Evolutionary conservation across 2,329 filamentous ascomycete genomes (phyloP).

Genomic region (Verticillium nonalfalfae): DNA sequence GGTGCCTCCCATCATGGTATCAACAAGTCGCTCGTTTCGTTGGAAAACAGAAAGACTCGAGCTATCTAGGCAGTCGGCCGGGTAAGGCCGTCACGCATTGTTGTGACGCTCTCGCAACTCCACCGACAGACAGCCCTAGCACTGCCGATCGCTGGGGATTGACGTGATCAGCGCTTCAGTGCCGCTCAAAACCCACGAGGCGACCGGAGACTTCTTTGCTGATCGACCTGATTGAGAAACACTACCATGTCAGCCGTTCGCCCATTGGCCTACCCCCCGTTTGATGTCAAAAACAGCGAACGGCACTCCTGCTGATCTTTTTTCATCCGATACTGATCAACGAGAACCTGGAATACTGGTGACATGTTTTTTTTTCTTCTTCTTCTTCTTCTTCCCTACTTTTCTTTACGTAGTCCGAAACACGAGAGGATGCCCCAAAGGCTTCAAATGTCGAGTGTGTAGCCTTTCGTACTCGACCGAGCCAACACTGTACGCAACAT

Average conservation of each 20-base stretch:
- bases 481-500: too few species aligned
- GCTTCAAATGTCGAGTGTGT: background rate
- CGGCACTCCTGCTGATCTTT: background rate
- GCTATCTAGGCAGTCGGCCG: too few species aligned
- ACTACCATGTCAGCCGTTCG: background rate
- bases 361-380: background rate
- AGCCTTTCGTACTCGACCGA: background rate
- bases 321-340: too few species aligned
- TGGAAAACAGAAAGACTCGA: too few species aligned
- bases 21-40: too few species aligned
- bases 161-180: background rate
- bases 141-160: background rate
- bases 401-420: too few species aligned
- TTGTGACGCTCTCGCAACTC: background rate
- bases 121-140: background rate
- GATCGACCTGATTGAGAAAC: background rate
- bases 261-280: background rate
- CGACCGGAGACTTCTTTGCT: background rate
- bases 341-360: background rate
- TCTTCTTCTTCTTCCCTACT: too few species aligned
- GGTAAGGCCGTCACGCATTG: too few species aligned
- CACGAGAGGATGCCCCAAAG: too few species aligned
- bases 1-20: too few species aligned
- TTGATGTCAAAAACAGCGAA: background rate
- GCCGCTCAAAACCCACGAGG: background rate